Conservation (phyloP, 805 yeast genomes). For the Blastobotrys peoriensis region DNA sequence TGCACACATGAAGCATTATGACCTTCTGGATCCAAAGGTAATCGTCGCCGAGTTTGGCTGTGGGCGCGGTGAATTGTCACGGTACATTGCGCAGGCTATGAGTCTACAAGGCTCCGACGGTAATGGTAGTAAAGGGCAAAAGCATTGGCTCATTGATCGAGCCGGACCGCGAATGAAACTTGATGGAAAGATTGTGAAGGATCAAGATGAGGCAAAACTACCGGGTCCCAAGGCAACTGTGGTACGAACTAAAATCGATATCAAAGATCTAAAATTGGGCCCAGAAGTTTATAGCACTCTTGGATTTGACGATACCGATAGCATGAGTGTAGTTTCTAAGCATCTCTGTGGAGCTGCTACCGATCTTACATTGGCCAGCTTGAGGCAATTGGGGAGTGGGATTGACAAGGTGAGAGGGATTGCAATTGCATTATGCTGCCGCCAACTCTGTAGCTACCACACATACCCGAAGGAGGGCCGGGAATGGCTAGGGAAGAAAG, state of each 20-base stretch:
- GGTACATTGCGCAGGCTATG: constrained; percentile 43
- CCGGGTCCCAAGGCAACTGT: constrained; percentile 30
- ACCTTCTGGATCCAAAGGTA: constrained; percentile 32
- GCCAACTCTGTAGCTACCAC: constrained; percentile 72
- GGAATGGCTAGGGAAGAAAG: constrained; percentile 30
- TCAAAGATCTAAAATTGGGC: constrained; percentile 61
- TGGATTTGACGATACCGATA: background rate
- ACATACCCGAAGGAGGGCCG: constrained; percentile 46
- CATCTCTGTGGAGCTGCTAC: constrained; percentile 95
- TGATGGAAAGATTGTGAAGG: constrained; percentile 61
- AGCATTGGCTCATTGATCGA: constrained; percentile 65
- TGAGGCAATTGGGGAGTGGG: constrained; percentile 32
- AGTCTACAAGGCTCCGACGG: constrained; percentile 19
- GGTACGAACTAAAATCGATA: constrained; percentile 62
- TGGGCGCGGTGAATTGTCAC: constrained; percentile 78
- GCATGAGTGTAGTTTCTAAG: constrained; percentile 60
- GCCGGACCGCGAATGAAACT: constrained; percentile 72
- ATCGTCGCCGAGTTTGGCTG: constrained; percentile 77
- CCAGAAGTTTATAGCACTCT: constrained; percentile 1
- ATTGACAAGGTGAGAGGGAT: constrained; percentile 40
- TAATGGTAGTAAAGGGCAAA: constrained; percentile 1
- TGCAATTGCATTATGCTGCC: constrained; percentile 86
- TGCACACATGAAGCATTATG: constrained; percentile 48
- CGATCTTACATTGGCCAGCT: constrained; percentile 68
- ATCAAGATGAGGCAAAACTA: constrained; percentile 27